These are phyloP conservation scores for Cronartium quercuum DNA, from an alignment of 1,284 basidiomycete genomes.

Conservation along the genomic window DNA sequence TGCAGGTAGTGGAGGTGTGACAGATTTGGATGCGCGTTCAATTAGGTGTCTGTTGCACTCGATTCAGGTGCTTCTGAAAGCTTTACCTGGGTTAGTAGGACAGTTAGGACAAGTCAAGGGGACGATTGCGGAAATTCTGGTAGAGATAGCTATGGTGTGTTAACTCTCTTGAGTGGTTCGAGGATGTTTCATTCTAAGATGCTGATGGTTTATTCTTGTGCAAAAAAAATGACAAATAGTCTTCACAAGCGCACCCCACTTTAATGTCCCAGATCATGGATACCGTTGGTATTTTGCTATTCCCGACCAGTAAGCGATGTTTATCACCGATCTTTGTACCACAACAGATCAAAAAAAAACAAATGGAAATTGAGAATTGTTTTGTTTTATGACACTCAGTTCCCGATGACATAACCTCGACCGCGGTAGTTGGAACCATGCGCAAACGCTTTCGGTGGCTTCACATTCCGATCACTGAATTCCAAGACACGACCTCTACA, in stretches of 20 bases:
- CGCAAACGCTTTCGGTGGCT: constrained; percentile 37
- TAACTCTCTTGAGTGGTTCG: background rate
- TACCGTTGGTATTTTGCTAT: constrained; percentile 32
- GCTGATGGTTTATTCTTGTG: too few species aligned
- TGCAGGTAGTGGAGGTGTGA: background rate
- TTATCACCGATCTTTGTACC: background rate
- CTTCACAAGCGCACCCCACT: constrained; percentile 22
- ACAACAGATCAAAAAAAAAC: background rate
- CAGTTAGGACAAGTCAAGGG: constrained; percentile 30
- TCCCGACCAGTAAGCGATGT: constrained; percentile 19
- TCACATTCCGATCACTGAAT: constrained; percentile 25
- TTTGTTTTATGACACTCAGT: constrained; percentile 9
- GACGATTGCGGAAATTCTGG: constrained; percentile 31
- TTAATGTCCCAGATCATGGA: constrained; percentile 37
- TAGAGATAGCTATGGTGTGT: constrained; percentile 30
- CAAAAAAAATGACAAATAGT: background rate
- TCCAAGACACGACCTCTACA: background rate
- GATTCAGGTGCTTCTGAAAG: constrained; percentile 28
- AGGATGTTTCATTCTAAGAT: too few species aligned
- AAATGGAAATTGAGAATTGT: background rate
- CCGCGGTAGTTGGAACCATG: constrained; percentile 17
- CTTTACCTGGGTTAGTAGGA: constrained; percentile 27
- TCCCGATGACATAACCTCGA: constrained; percentile 28
- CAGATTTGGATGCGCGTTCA: constrained; percentile 11
- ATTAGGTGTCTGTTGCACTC: constrained; percentile 34